Evolutionary conservation across 2,329 filamentous ascomycete species (phyloP), one percentile per base, ranked within the genome.

Genomic region (Thelonectria olida): DNA sequence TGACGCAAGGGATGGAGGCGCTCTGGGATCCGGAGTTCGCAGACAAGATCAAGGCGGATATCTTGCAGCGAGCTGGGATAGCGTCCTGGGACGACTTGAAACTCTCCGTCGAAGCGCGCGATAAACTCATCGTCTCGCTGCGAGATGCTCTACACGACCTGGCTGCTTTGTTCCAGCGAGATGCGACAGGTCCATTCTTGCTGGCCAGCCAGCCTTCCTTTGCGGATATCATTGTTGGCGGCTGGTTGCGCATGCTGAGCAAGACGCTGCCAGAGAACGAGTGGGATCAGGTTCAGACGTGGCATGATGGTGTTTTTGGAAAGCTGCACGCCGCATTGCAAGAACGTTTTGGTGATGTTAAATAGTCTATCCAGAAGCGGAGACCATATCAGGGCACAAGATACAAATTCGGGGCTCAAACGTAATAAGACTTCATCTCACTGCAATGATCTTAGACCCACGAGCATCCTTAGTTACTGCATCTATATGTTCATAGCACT

Each of bases 221-320:
- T 75, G 85, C 84, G 1, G 86, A 88, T 67, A 67, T 87, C 1
- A 85, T 88, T 31, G 80, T 88, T 1, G 85, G 85, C 2, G 84
- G 75, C 1, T 88, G 86, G 85, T 56, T 88, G 70, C 75, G 78
- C 6, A 83, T 85, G 80, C 65, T 80, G 54, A 62, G 66, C 4
- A 69, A 39, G 13, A 77, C 75, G 23, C 67, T 87, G 54, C 80
- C 79, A 1, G 53, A 66, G 54, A 61, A 67, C 2, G 84, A 87
- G 58, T 87, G 83, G 84, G 67, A 81, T 61, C 73, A 79, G 54
- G 61, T 84, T 10, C 75, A 67, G 47, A 63, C 69, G 0, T 88
- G 85, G 82, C 80, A 87, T 67, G 77, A 64, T 2, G 84, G 84
- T 12, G 28, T 82, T 4, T 87, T 85, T 77, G 84, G 80, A 2